A percentile compares a stretch with the other conserved stretches of the same genome.
These are phyloP conservation scores for Eucalyptus melliodora DNA, from an alignment of 345 rosid species.

Conservation along the genomic window DNA sequence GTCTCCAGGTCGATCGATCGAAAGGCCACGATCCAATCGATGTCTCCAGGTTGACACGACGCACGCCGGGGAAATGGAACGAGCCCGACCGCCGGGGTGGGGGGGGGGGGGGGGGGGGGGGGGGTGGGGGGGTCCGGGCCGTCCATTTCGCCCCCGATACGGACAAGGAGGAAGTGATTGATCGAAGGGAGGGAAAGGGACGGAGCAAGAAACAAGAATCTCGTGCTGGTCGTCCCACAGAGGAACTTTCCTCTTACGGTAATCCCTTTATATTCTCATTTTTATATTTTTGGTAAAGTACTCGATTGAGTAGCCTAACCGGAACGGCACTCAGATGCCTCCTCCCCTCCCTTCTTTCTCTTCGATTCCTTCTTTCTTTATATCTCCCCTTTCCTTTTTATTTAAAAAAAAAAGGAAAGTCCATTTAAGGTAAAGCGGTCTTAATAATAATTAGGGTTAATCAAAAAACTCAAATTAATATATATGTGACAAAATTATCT, in stretches of 20 bases:
- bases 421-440: not conserved
- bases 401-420: not conserved
- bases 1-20: too few species aligned
- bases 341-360: too few species aligned
- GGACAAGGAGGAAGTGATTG: not conserved
- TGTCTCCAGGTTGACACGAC: too few species aligned
- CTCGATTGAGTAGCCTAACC: too few species aligned
- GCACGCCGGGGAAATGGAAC: not conserved
- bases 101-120: not conserved
- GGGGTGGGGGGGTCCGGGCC: slow-evolving; percentile 18
- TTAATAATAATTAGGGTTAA: not conserved
- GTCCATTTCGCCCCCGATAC: not conserved
- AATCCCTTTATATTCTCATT: not conserved
- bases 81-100: not conserved
- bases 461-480: too few species aligned
- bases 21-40: not conserved
- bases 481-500: too few species aligned
- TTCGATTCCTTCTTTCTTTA: not conserved
- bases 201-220: not conserved
- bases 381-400: not conserved
- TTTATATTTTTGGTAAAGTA: not conserved
- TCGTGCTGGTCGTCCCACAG: not conserved
- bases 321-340: not conserved
- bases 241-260: slow-evolving; percentile 24
- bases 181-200: not conserved